Conservation (phyloP, 345 rosid genomes). For the Rhizophora mangle region DNA sequence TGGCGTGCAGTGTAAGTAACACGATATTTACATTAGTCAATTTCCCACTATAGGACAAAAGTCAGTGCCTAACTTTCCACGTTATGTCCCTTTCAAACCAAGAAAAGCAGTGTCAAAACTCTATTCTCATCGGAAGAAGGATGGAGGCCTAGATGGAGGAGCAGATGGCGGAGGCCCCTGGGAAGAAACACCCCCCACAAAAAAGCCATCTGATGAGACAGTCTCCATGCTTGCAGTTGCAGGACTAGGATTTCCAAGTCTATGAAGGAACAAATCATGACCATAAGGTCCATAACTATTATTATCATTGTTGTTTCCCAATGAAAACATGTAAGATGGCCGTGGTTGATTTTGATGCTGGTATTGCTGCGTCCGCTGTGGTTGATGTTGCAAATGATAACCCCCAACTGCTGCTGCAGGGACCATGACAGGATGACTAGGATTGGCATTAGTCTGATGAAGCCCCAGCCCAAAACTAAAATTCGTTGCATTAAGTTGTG, state of each 20-base stretch:
- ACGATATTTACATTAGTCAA: constrained; percentile 30
- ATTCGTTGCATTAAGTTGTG: constrained; percentile 16
- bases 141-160: constrained; percentile 16
- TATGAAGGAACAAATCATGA: constrained; percentile 25
- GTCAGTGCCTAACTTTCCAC: constrained; percentile 43
- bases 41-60: constrained; percentile 27
- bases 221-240: constrained; percentile 10
- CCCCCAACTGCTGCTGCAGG: constrained; percentile 13
- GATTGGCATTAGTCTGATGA: constrained; percentile 21
- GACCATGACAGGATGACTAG: constrained; percentile 19
- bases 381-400: constrained; percentile 33
- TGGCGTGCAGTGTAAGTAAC: not conserved
- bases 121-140: constrained; percentile 37
- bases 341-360: constrained; percentile 20
- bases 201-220: constrained; percentile 10
- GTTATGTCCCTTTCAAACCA: constrained; percentile 38
- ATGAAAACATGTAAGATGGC: constrained; percentile 37
- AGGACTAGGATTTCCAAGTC: constrained; percentile 30
- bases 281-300: not conserved
- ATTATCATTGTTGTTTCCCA: constrained; percentile 23
- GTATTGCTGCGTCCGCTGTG: constrained; percentile 10
- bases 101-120: constrained; percentile 20
- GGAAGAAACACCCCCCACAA: constrained; percentile 22
- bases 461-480: constrained; percentile 25
- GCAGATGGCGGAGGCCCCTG: constrained; percentile 10